phyloP scores from a whole-genome alignment of 2,329 filamentous ascomycete species.

The Mycocentrospora acerina region DNA sequence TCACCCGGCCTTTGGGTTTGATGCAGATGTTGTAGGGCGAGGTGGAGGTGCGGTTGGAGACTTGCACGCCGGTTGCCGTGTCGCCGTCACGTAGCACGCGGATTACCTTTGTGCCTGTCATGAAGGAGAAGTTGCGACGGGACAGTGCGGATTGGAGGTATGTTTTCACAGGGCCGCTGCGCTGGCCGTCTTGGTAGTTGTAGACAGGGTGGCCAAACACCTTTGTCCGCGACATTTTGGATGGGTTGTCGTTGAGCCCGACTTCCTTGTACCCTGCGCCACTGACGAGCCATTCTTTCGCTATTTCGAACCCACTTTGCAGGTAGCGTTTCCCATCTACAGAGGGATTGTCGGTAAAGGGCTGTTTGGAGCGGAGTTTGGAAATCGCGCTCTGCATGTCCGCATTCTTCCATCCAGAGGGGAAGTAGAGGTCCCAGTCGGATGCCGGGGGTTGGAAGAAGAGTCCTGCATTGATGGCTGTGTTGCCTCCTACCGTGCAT shows the following conservation, averaged over 20 bases:
- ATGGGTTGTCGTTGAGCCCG: conserved; percentile 48
- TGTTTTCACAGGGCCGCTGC: conserved; percentile 52
- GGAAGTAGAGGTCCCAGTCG: conserved; percentile 55
- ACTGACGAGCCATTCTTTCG: conserved; percentile 54
- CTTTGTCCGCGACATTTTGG: conserved; percentile 46
- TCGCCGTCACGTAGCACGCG: conserved; percentile 46
- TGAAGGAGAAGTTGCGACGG: conserved; percentile 37
- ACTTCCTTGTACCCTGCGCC: conserved; percentile 52
- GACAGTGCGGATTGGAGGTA: conserved; percentile 54
- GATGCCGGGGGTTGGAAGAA: conserved; percentile 57
- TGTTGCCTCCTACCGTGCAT: conserved; percentile 55
- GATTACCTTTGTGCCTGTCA: conserved; percentile 48
- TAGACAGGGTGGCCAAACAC: conserved; percentile 54
- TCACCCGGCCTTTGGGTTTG: conserved; percentile 29
- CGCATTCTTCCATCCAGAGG: conserved; percentile 53
- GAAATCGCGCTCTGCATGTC: conserved; percentile 52
- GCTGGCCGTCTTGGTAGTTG: conserved; percentile 52
- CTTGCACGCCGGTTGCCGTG: conserved; percentile 48
- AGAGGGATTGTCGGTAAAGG: conserved; percentile 49
- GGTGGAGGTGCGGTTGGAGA: conserved; percentile 27
- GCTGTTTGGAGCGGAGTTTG: conserved; percentile 49
- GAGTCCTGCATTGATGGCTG: conserved; percentile 57
- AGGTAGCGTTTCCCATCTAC: conserved; percentile 49
- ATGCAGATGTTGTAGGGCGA: conserved; percentile 33
- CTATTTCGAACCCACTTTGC: conserved; percentile 51